Base-by-base conservation (phyloP, 2,329 filamentous ascomycete genomes). In the Diaporthe destruens region DNA sequence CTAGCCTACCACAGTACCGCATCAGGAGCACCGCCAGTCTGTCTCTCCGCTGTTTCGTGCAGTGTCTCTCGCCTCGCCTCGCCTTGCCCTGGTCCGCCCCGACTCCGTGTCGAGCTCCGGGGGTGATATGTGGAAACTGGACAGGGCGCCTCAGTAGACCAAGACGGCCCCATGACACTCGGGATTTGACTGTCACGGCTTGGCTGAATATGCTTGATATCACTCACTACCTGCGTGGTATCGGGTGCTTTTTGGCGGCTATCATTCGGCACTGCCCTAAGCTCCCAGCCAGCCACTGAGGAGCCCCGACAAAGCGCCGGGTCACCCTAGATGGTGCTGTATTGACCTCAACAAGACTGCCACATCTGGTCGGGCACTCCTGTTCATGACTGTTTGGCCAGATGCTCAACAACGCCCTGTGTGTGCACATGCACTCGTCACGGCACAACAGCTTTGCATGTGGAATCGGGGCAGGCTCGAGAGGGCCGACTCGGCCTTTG, bases 11-110 rank as follows among this genome's bases (percentile, higher is more conserved):
- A 29, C 29, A 29, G 29, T 29, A 29, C 20, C 16, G 29, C 42
- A 49, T 18, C 5, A 42, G 39, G 12, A 12, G 29, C 25, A 34
- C 14, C 42, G 34, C 25, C n/a, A 65, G 20, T 25, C 20, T 65
- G 61, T 65, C 29, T 65, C 44, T 65, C 61, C 61, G 61, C 61
- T 66, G 61, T 66, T 66, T 53, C 61, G 61, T 18, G 61, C 47
- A 8, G n/a, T 39, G 47, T 53, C 61, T 47, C 61, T 51, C 14
- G 20, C 25, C 59, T 63, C 44, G 59, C 59, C 61, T 65, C 29
- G 44, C 44, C 61, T 66, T 39, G 61, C 61, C 61, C 14, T 49
- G 36, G n/a, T 36, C 20, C n/a, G 34, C 56, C 56, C 12, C 36
- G 36, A 39, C 36, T 39, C 36, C 36, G 12, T 39, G 36, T 49